Conservation (phyloP, 1,284 basidiomycete genomes). For the Ceratobasidium sp. region DNA sequence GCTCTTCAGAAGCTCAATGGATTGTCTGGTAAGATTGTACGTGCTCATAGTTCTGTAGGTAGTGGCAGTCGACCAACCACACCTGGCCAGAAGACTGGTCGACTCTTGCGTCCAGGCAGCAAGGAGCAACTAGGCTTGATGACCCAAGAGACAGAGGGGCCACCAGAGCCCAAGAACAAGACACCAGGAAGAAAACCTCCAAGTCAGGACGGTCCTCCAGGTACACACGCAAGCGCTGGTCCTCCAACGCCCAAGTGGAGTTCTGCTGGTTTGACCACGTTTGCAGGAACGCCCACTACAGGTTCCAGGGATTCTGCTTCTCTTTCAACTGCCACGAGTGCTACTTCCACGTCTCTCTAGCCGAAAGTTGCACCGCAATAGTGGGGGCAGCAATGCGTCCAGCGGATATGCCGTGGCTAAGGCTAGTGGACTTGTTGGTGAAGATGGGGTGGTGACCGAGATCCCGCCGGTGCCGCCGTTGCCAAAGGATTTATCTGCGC, state of each 20-base stretch:
- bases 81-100: slow-evolving; percentile 66
- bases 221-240: slow-evolving; percentile 72
- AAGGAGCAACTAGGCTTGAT: slow-evolving; percentile 60
- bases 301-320: slow-evolving; percentile 86
- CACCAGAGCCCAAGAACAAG: slow-evolving; percentile 18
- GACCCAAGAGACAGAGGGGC: slow-evolving; percentile 26
- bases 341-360: slow-evolving; percentile 79
- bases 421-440: slow-evolving; percentile 61
- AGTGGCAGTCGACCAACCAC: slow-evolving; percentile 81
- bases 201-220: slow-evolving; percentile 50
- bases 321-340: slow-evolving; percentile 78
- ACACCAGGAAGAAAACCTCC: slow-evolving; percentile 30
- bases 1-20: slow-evolving; percentile 95
- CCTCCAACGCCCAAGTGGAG: slow-evolving; percentile 77
- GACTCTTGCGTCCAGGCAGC: slow-evolving; percentile 71
- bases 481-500: slow-evolving; percentile 88
- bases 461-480: slow-evolving; percentile 97
- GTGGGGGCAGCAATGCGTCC: slow-evolving; percentile 87
- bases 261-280: slow-evolving; percentile 88
- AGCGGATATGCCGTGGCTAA: slow-evolving; percentile 76
- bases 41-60: slow-evolving; percentile 67
- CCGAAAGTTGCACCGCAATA: slow-evolving; percentile 76
- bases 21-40: slow-evolving; percentile 77
- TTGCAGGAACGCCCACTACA: slow-evolving; percentile 75
- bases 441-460: slow-evolving; percentile 72